Evolutionary conservation across 192 early-diverging fungal species (phyloP).

Genomic region (Coemansia sp.): DNA sequence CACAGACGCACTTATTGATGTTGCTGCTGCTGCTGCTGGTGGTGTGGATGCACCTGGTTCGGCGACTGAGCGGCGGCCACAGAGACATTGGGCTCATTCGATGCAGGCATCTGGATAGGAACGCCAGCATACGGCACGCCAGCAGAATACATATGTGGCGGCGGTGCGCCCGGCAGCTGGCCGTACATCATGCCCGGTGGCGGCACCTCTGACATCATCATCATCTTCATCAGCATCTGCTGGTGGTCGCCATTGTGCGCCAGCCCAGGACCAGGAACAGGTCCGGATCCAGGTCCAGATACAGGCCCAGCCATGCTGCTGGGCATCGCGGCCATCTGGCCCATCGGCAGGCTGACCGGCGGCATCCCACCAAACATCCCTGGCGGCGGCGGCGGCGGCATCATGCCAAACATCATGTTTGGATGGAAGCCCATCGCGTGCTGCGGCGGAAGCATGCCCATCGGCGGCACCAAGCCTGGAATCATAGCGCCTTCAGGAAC

Average conservation of each 20-base stretch:
- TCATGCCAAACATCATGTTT: conserved; percentile 49
- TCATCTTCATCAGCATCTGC: conserved; percentile 42
- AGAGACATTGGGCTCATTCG: background rate
- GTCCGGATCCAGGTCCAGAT: background rate
- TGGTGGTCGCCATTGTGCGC: conserved; percentile 25
- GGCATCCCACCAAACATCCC: conserved; percentile 44
- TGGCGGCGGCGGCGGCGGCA: conserved; percentile 26
- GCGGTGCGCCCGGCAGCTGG: conserved; percentile 27
- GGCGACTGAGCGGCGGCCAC: background rate
- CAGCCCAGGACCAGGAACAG: background rate
- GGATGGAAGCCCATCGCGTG: conserved; percentile 42
- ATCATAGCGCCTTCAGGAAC: conserved; percentile 26
- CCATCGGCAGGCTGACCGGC: conserved; percentile 27
- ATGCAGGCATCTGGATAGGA: background rate
- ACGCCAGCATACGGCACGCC: conserved; percentile 14
- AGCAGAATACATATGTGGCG: conserved; percentile 29
- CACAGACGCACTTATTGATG: background rate
- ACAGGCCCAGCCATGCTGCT: background rate
- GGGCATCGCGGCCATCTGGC: conserved; percentile 24
- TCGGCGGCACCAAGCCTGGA: conserved; percentile 40
- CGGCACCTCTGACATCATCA: conserved; percentile 32
- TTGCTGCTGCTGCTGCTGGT: background rate
- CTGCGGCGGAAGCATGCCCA: conserved; percentile 40
- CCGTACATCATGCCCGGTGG: conserved; percentile 36
- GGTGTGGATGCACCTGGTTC: background rate